Evolutionary conservation across 805 yeast genomes (phyloP).

Genomic region (Candida coquimbonensis): DNA sequence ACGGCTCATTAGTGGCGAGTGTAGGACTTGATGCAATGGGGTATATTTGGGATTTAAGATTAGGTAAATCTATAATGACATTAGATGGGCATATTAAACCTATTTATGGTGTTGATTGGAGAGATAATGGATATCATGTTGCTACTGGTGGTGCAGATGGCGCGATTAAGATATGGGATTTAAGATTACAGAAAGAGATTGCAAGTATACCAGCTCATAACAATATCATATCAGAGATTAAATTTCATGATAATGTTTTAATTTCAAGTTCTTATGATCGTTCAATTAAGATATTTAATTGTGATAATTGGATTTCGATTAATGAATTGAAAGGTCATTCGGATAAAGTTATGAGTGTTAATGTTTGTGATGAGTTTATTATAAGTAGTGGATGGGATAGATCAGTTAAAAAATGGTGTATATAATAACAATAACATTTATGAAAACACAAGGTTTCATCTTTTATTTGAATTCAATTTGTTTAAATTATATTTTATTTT

Average conservation of each 20-base stretch:
- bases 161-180: constrained; percentile 77
- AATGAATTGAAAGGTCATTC: constrained; percentile 48
- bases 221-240: constrained; percentile 60
- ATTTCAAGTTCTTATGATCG: constrained; percentile 70
- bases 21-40: constrained; percentile 75
- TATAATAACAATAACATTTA: constrained; percentile 3
- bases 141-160: constrained; percentile 87
- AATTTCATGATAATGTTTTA: constrained; percentile 38
- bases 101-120: constrained; percentile 66
- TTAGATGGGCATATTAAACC: constrained; percentile 67
- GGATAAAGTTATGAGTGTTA: constrained; percentile 71
- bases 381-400: constrained; percentile 83
- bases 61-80: constrained; percentile 56
- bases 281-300: constrained; percentile 50
- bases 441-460: constrained; percentile 1
- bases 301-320: constrained; percentile 62
- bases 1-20: constrained; percentile 69
- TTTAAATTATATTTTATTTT: constrained; percentile 17
- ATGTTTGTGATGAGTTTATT: constrained; percentile 40
- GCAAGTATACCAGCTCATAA: constrained; percentile 63
- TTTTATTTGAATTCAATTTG: constrained; percentile 13
- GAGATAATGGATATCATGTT: constrained; percentile 64
- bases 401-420: constrained; percentile 58
- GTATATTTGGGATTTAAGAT: constrained; percentile 79
- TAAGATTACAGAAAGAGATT: constrained; percentile 42